phyloP scores from a whole-genome alignment of 2,329 filamentous ascomycete genomes.

The Alternaria sp. region DNA sequence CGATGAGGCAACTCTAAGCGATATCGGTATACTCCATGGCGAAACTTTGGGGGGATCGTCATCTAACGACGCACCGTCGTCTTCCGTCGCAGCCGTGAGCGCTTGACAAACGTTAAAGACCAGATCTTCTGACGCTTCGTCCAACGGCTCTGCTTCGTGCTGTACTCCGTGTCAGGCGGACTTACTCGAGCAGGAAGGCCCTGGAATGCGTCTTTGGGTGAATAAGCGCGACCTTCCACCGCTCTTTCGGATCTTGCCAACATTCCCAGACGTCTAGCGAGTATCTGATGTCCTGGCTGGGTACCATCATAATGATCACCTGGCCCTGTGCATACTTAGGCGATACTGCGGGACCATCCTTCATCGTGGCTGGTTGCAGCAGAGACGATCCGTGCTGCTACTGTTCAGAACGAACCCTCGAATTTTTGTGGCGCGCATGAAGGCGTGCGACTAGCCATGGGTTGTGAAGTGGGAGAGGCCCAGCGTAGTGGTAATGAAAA shows the following conservation, averaged over 20 bases:
- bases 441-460: conserved; percentile 18
- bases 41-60: background rate
- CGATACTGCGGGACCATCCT: conserved; percentile 26
- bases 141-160: conserved; percentile 12
- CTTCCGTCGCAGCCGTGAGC: conserved; percentile 11
- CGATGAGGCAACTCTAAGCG: conserved; percentile 10
- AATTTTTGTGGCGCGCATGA: conserved; percentile 15
- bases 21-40: background rate
- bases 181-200: conserved; percentile 13
- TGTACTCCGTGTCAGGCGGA: conserved; percentile 11
- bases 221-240: conserved; percentile 29
- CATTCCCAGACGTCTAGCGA: conserved; percentile 17
- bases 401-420: conserved; percentile 7
- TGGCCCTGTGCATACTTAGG: conserved; percentile 32
- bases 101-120: conserved; percentile 6
- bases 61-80: conserved; percentile 4
- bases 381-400: conserved; percentile 14
- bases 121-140: background rate
- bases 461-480: conserved; percentile 25
- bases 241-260: conserved; percentile 31
- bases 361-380: conserved; percentile 26
- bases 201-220: conserved; percentile 9
- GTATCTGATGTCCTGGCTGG: conserved; percentile 11
- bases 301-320: conserved; percentile 29
- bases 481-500: conserved; percentile 32